These are phyloP conservation scores for Diplodia intermedia DNA, from an alignment of 2,329 filamentous ascomycete species.

Conservation along the genomic window DNA sequence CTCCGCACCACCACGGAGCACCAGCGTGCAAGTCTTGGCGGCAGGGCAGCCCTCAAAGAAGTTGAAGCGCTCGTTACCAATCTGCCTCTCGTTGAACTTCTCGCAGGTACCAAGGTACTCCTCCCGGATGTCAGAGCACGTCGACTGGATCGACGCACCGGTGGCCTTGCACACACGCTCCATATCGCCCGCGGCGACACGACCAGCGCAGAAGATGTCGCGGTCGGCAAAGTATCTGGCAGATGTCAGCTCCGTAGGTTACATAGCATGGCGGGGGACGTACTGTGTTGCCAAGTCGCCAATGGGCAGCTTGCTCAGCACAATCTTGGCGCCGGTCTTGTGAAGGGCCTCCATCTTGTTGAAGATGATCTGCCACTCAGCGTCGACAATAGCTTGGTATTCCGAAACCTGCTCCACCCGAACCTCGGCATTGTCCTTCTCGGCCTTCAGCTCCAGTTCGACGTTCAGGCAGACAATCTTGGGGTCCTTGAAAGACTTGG, in stretches of 20 bases:
- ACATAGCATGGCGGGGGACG: conserved; percentile 34
- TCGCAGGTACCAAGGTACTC: conserved; percentile 94
- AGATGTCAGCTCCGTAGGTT: conserved; percentile 7
- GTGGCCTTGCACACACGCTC: conserved; percentile 96
- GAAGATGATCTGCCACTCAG: conserved; percentile 99
- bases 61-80: conserved; percentile 97
- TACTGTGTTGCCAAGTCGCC: conserved; percentile 94
- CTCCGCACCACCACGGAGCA: conserved; percentile 94
- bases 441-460: conserved; percentile 96
- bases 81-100: conserved; percentile 91
- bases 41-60: conserved; percentile 96
- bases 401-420: conserved; percentile 97
- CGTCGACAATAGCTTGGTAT: conserved; percentile 98
- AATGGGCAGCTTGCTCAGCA: conserved; percentile 95
- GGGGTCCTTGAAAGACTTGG: conserved; percentile 90
- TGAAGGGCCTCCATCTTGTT: conserved; percentile 96
- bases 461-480: conserved; percentile 98
- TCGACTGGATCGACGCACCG: conserved; percentile 46
- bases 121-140: conserved; percentile 35
- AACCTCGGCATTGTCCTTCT: conserved; percentile 99
- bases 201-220: conserved; percentile 96
- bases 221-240: conserved; percentile 86
- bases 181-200: conserved; percentile 89
- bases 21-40: conserved; percentile 95
- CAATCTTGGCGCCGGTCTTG: conserved; percentile 95